Evolutionary conservation across 306 rosid species (phyloP).

Genomic region (Quercus parvula): DNA sequence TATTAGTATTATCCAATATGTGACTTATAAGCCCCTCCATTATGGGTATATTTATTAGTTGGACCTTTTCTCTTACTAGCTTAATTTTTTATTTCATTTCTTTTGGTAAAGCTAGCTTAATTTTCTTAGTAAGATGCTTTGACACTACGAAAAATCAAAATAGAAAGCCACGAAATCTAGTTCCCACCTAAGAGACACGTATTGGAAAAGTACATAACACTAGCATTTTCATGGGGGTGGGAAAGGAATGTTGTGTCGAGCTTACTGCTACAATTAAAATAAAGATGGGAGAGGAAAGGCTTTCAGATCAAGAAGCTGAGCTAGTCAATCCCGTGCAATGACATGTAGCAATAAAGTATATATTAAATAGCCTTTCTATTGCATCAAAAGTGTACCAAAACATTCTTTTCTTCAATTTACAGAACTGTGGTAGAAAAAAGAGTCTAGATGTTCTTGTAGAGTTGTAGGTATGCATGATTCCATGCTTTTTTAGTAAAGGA

Average conservation of each 20-base stretch:
- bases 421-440: background rate
- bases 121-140: too few relatives aligned
- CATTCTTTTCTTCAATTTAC: constrained; percentile 43
- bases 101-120: too few relatives aligned
- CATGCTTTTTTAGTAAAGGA: constrained; percentile 9
- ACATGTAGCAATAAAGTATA: background rate
- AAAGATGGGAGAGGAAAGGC: constrained; percentile 1
- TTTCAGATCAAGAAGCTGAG: background rate
- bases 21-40: too few relatives aligned
- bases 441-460: background rate
- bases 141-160: too few relatives aligned
- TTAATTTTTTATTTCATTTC: too few relatives aligned
- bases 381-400: background rate
- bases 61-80: too few relatives aligned
- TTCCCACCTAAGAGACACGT: background rate
- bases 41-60: too few relatives aligned
- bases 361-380: background rate
- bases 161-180: background rate
- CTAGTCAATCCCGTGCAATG: constrained; percentile 6
- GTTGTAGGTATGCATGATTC: constrained; percentile 6
- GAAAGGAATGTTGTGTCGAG: background rate
- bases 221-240: background rate
- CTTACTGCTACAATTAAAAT: background rate
- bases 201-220: background rate
- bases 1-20: too few relatives aligned